Conservation (phyloP, 2,329 filamentous ascomycete genomes). For the Talaromyces sp. region DNA sequence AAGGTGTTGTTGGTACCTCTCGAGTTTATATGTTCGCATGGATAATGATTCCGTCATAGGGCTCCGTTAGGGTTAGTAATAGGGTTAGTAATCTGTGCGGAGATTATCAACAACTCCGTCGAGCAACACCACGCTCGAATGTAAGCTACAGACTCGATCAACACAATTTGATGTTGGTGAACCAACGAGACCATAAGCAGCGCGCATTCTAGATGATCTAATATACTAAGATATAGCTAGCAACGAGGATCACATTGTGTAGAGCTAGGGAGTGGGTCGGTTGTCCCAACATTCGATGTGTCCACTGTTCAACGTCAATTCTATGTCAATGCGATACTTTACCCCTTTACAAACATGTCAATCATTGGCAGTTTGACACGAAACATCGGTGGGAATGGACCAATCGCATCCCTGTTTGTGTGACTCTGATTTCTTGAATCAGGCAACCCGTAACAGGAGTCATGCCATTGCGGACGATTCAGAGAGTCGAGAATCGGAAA, state of each 20-base stretch:
- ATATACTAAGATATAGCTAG: too few relatives aligned
- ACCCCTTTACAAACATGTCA: not conserved
- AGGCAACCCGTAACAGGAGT: not conserved
- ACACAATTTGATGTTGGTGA: not conserved
- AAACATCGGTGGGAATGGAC: not conserved
- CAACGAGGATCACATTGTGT: too few relatives aligned
- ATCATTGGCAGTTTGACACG: not conserved
- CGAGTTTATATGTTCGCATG: not conserved
- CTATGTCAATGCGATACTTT: not conserved
- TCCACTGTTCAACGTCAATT: not conserved
- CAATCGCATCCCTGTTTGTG: not conserved
- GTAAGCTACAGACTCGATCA: not conserved
- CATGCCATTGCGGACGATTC: not conserved
- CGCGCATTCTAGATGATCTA: too few relatives aligned
- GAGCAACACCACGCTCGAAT: not conserved
- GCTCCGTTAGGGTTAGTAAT: not conserved
- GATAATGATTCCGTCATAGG: slow-evolving; percentile 8
- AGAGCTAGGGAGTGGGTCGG: too few relatives aligned
- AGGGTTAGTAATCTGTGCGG: not conserved
- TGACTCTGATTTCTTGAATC: not conserved
- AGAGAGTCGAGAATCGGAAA: not conserved
- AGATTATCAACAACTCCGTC: not conserved
- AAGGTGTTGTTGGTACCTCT: too few relatives aligned
- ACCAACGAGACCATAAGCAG: too few relatives aligned
- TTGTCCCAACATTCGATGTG: too few relatives aligned